phyloP scores from a whole-genome alignment of 2,329 filamentous ascomycete species.

The Phialocephala subalpina region DNA sequence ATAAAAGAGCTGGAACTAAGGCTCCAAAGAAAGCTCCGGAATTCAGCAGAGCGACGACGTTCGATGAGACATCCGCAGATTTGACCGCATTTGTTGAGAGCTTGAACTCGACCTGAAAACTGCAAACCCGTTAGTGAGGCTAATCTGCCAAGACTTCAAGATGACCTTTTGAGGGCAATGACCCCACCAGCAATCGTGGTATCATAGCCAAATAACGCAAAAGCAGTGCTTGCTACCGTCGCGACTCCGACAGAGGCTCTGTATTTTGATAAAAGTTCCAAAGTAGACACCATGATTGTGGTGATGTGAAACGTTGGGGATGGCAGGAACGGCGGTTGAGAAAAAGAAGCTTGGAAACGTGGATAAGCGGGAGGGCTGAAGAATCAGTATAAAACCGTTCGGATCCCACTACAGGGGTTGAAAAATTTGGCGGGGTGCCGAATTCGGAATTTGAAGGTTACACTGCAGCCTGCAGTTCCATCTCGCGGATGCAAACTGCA shows the following conservation, averaged over 20 bases:
- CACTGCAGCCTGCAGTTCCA: no score
- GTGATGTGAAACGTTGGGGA: neutral
- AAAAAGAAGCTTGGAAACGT: no score
- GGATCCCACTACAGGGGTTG: neutral
- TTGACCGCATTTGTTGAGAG: slow-evolving; percentile 25
- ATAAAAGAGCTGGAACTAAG: slow-evolving; percentile 56
- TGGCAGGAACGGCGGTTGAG: neutral
- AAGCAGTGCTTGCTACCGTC: slow-evolving; percentile 3
- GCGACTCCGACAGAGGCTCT: neutral
- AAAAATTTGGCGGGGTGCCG: neutral
- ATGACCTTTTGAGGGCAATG: slow-evolving; percentile 23
- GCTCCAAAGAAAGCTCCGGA: slow-evolving; percentile 61
- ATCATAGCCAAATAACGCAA: slow-evolving; percentile 4
- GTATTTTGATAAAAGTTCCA: slow-evolving; percentile 1
- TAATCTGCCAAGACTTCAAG: neutral
- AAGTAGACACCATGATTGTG: neutral
- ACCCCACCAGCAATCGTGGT: slow-evolving; percentile 9
- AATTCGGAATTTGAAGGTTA: no score
- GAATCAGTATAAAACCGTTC: no score
- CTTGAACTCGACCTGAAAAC: slow-evolving; percentile 23
- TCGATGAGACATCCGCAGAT: slow-evolving; percentile 35
- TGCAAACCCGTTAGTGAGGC: neutral
- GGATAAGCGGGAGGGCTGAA: no score
- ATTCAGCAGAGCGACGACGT: slow-evolving; percentile 59
- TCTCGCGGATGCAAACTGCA: no score